Percentiles rank a stretch among this genome's conserved stretches.
phyloP scores from a whole-genome alignment of 768 basidiomycete species.

The Pleurotus sapidus region DNA sequence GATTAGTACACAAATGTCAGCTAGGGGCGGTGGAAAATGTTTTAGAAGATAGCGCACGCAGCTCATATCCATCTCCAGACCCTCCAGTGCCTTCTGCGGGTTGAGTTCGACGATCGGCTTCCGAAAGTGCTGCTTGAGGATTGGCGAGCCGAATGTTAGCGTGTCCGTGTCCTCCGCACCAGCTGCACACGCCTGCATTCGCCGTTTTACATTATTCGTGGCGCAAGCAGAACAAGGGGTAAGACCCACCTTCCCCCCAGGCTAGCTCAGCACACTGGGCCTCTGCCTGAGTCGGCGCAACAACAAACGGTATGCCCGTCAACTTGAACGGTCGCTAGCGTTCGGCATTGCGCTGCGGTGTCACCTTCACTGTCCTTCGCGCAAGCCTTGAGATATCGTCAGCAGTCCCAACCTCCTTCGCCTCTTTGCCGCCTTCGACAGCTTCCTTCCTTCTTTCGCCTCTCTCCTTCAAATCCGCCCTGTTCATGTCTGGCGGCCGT shows the following conservation, averaged over 20 bases:
- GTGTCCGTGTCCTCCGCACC: constrained; percentile 99
- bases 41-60: background rate
- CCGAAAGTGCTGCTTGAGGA: constrained; percentile 94
- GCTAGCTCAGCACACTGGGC: constrained; percentile 98
- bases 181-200: constrained; percentile 89
- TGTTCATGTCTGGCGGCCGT: constrained; percentile 96
- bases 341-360: constrained; percentile 94
- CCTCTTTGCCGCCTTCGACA: constrained; percentile 92
- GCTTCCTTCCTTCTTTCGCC: constrained; percentile 89
- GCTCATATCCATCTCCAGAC: constrained; percentile 90
- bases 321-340: constrained; percentile 81
- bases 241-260: constrained; percentile 76
- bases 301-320: constrained; percentile 96
- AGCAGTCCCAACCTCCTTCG: constrained; percentile 83
- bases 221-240: background rate
- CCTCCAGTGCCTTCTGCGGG: constrained; percentile 78
- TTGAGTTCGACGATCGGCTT: constrained; percentile 92
- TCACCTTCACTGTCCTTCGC: constrained; percentile 91
- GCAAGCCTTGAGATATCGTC: constrained; percentile 93
- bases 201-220: background rate
- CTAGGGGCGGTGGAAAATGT: background rate
- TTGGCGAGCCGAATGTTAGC: constrained; percentile 89
- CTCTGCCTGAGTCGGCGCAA: constrained; percentile 97
- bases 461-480: constrained; percentile 96
- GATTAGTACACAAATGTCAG: background rate